These are phyloP conservation scores for Cotoneaster glaucophyllus DNA, from an alignment of 306 rosid species.

Conservation along the genomic window DNA sequence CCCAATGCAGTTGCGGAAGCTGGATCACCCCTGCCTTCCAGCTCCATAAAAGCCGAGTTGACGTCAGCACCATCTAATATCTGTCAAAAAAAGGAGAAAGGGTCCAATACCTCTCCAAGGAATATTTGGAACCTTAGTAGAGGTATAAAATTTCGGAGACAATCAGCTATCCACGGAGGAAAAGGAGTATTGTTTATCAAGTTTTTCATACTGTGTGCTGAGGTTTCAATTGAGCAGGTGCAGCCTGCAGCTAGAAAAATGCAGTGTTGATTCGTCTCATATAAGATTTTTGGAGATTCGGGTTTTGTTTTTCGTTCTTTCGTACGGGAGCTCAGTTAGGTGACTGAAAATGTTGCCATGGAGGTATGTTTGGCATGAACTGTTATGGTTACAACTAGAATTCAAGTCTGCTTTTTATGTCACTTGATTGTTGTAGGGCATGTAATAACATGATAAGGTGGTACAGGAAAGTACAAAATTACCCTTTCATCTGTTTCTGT, in stretches of 20 bases:
- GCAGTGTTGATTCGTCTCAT: constrained; percentile 15
- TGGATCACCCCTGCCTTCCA: constrained; percentile 99
- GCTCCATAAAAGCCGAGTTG: constrained; percentile 84
- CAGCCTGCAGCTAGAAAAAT: constrained; percentile 1
- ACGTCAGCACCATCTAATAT: constrained; percentile 49
- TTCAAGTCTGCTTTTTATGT: no score
- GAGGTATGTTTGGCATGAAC: background rate
- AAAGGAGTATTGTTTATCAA: constrained; percentile 4
- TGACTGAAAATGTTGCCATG: background rate
- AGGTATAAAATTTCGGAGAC: constrained; percentile 12
- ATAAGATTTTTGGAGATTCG: constrained; percentile 8
- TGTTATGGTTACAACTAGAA: no score
- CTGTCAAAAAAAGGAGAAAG: background rate
- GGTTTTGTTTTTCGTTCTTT: background rate
- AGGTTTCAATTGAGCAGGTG: constrained; percentile 8
- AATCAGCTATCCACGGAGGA: constrained; percentile 13
- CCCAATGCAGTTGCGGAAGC: constrained; percentile 95
- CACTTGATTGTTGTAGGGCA: no score
- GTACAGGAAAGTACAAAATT: no score
- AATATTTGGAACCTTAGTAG: background rate
- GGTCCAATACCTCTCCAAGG: constrained; percentile 5
- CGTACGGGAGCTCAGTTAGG: constrained; percentile 1
- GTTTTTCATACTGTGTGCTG: constrained; percentile 10
- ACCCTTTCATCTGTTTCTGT: no score
- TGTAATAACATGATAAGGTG: no score